Evolutionary conservation across 306 rosid species (phyloP).

Genomic region (Crataegus laevigata): DNA sequence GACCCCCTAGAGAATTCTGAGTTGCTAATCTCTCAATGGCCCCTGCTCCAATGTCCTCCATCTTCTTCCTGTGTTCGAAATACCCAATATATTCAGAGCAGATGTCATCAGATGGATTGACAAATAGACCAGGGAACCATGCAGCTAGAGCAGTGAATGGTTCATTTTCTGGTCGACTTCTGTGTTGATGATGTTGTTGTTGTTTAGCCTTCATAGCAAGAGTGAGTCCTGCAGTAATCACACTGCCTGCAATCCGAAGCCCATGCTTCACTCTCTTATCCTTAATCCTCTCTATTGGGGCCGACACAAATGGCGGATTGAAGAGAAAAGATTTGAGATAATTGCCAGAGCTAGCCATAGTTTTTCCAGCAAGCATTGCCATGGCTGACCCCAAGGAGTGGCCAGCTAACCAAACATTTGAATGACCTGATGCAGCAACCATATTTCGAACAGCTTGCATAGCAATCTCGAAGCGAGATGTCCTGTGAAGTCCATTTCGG

Average conservation of each 20-base stretch:
- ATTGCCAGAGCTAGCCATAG: slow-evolving; percentile 59
- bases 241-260: slow-evolving; percentile 65
- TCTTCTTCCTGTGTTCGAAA: slow-evolving; percentile 73
- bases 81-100: slow-evolving; percentile 80
- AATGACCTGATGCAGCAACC: slow-evolving; percentile 61
- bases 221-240: slow-evolving; percentile 71
- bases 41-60: slow-evolving; percentile 85
- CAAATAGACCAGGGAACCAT: slow-evolving; percentile 76
- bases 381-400: slow-evolving; percentile 90
- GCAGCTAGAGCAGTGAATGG: slow-evolving; percentile 53
- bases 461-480: slow-evolving; percentile 73
- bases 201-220: slow-evolving; percentile 58
- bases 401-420: slow-evolving; percentile 80
- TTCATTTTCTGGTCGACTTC: slow-evolving; percentile 35
- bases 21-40: slow-evolving; percentile 74
- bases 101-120: slow-evolving; percentile 65
- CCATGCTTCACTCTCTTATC: slow-evolving; percentile 56
- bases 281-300: slow-evolving; percentile 83
- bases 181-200: slow-evolving; percentile 16
- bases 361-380: slow-evolving; percentile 82
- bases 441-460: slow-evolving; percentile 60
- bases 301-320: slow-evolving; percentile 73
- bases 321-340: slow-evolving; percentile 68
- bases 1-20: slow-evolving; percentile 59
- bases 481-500: slow-evolving; percentile 59